phyloP scores from a whole-genome alignment of 768 basidiomycete genomes.

The Mycena vulgaris region DNA sequence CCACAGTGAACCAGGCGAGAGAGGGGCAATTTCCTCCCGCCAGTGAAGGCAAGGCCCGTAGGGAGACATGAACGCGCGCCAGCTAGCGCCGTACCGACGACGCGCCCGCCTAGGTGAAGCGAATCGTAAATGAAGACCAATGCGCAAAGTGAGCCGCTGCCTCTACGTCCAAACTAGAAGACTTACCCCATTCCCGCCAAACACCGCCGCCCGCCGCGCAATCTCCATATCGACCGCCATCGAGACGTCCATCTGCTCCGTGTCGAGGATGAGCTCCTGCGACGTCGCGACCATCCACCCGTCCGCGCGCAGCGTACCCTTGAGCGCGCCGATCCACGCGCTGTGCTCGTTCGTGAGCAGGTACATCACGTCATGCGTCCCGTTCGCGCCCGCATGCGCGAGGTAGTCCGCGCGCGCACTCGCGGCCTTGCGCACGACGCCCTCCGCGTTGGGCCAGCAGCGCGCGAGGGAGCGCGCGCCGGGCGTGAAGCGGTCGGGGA shows the following conservation, averaged over 20 bases:
- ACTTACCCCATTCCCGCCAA: neutral
- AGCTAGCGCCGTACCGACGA: too few relatives aligned
- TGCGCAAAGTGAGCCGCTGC: too few relatives aligned
- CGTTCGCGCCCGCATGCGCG: neutral
- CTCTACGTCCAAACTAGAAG: too few relatives aligned
- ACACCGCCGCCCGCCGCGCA: neutral
- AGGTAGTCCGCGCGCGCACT: constrained; percentile 28
- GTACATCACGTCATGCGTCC: constrained; percentile 50
- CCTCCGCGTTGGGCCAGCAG: constrained; percentile 44
- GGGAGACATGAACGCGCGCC: too few relatives aligned
- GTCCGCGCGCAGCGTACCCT: constrained; percentile 46
- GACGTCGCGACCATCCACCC: constrained; percentile 49
- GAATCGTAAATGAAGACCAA: constrained; percentile 43
- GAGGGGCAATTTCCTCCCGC: too few relatives aligned
- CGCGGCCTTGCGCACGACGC: constrained; percentile 34
- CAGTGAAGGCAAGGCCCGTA: too few relatives aligned
- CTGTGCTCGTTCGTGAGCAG: constrained; percentile 56
- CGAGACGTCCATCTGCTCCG: neutral
- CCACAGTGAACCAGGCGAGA: too few relatives aligned
- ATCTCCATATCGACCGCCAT: neutral
- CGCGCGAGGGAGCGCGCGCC: constrained; percentile 36
- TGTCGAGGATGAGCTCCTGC: neutral
- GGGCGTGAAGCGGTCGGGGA: constrained; percentile 41
- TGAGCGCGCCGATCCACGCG: constrained; percentile 51
- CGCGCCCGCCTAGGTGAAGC: constrained; percentile 22